Base-by-base conservation (phyloP, 768 basidiomycete genomes). In the Porpolomopsis calyptriformis region DNA sequence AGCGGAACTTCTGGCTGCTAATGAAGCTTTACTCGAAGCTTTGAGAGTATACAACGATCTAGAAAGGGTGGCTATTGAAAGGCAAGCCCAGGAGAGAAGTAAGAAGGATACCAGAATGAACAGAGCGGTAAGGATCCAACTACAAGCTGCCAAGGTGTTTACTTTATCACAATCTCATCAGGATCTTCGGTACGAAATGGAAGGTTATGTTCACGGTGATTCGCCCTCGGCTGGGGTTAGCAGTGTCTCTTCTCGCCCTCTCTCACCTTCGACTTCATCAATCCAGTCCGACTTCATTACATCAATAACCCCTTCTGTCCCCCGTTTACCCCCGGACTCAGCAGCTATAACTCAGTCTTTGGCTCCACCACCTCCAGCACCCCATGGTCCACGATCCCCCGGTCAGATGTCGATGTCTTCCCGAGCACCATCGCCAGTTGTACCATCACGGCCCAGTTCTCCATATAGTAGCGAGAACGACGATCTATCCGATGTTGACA, bases 21-120 rank as follows among this genome's bases (percentile, higher is more conserved):
- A 92, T 57, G 80, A 71, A 44, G 78, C 79, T 37, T 70, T 93
- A 20, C 50, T 80, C 2, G 79, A 76, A 29, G 83, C 79, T 2
- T 59, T 92, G 47, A 67, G 72, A 42, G 76, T 85, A 55, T 81
- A 90, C 53, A 83, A 90, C 9, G 89, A 94, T 55, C 65, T 90
- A 27, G 72, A 81, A 51, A 69, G 80, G 18, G 69, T 89, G 14
- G 86, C 73, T 11, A 58, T 71, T 27, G 80, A 86, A 60, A 65
- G 76, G 18, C 71, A 75, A 53, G 73, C 76, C 2, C 74, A 86
- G 53, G 80, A 88, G 53, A 66, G 78, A 49, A 91, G 87, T 57
- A 71, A 70, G 55, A 78, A 71, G 51, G 84, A 90, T 34, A 70
- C 67, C 2, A 72, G 72, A 52, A 74, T 88, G 64, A 80, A 81